Base-by-base conservation (phyloP, 2,329 filamentous ascomycete genomes). In the Rutstroemia sp. region DNA sequence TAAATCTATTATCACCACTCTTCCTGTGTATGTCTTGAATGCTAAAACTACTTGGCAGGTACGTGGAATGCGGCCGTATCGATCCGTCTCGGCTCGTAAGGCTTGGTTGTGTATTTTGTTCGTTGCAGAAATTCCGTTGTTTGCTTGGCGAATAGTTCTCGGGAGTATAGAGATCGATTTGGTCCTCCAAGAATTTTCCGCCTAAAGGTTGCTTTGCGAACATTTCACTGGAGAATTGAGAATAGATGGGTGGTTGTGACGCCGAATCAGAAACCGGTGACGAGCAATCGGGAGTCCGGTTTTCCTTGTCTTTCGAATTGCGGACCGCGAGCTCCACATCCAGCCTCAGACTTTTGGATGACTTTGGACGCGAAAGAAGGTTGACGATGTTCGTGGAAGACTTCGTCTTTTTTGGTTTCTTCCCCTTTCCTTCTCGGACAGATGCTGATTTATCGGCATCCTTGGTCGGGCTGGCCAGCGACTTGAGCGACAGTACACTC, bases 381-480 rank as follows among this genome's bases (percentile, higher is more conserved):
- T 80, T 83, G 1, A 83, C 83, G n/a, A 97, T 77, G 69, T 91
- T 95, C 34, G 88, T 88, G 3, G 88, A 81, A 0, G 92, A 95
- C 71, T 92, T 95, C 39, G 81, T 81, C 75, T 92, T 95, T 67
- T 86, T 87, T 25, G 83, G 82, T 67, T 87, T 88, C 57, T 77
- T 77, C 10, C 72, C 63, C 52, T 79, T 77, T 27, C 14, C 19
- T 10, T 54, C 52, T 37, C 53, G 37, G 41, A 50, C 46, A 21
- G 53, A 59, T 72, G 70, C 62, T 75, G 75, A 56, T 73, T 71
- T 23, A 66, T 62, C 52, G 72, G 75, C 58, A 67, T 39, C 57
- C 56, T 54, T 67, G 68, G 10, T 64, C 61, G 44, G 62, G 49
- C 52, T 76, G 23, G 67, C 64, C 21, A 73, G 66, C 2, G 74